phyloP scores from a whole-genome alignment of 345 rosid species.

The Rhizophora mangle region DNA sequence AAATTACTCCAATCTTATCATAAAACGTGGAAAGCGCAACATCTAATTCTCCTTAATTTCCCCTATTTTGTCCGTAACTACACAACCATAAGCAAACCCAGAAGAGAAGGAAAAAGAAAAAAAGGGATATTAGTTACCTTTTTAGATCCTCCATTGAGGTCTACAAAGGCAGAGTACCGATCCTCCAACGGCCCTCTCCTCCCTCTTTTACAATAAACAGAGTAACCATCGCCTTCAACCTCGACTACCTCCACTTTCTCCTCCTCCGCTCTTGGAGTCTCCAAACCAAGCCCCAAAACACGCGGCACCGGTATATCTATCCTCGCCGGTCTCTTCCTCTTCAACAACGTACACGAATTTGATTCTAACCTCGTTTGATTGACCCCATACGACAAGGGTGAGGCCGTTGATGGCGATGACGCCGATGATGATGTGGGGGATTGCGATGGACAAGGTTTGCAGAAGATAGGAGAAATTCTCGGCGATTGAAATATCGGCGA shows the following conservation, averaged over 20 bases:
- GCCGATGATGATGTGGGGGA: slow-evolving; percentile 8
- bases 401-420: neutral
- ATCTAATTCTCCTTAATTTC: too few species aligned
- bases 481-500: slow-evolving; percentile 44
- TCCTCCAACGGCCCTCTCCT: slow-evolving; percentile 46
- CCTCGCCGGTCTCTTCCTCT: slow-evolving; percentile 45
- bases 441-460: slow-evolving; percentile 19
- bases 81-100: too few species aligned
- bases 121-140: slow-evolving; percentile 24
- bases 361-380: slow-evolving; percentile 1
- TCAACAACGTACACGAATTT: slow-evolving; percentile 17
- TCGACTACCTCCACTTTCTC: slow-evolving; percentile 26
- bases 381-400: slow-evolving; percentile 8
- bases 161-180: slow-evolving; percentile 36
- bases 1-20: too few species aligned
- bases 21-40: too few species aligned
- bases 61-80: too few species aligned
- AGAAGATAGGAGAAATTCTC: slow-evolving; percentile 16
- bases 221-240: slow-evolving; percentile 36
- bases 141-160: slow-evolving; percentile 21
- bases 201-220: slow-evolving; percentile 47
- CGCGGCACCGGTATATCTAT: slow-evolving; percentile 29
- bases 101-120: neutral
- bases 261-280: slow-evolving; percentile 17
- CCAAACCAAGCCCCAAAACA: slow-evolving; percentile 11